These are phyloP conservation scores for Fibroporia radiculosa DNA, from an alignment of 768 basidiomycete genomes.

Conservation along the genomic window DNA sequence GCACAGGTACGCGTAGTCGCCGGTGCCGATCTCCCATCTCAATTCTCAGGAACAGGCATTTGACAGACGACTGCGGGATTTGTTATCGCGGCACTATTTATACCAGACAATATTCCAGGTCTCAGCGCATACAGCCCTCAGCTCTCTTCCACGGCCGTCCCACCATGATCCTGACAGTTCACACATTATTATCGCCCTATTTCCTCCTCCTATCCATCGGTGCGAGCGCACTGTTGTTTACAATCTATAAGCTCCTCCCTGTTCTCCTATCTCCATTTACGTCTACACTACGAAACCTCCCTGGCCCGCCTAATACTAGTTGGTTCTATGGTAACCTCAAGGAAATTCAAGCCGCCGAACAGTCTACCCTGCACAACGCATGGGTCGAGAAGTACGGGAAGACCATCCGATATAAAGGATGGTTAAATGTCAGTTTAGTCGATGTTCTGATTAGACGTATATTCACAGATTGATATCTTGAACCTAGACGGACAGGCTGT, in stretches of 20 bases:
- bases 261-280: not conserved
- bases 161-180: too few species aligned
- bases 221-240: not conserved
- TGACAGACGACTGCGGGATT: too few species aligned
- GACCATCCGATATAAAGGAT: slow-evolving; percentile 35
- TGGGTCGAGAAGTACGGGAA: slow-evolving; percentile 44
- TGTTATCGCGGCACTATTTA: too few species aligned
- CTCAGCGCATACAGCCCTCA: too few species aligned
- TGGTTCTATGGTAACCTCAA: not conserved
- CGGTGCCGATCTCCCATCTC: too few species aligned
- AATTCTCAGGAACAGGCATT: too few species aligned
- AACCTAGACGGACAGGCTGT: slow-evolving; percentile 2
- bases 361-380: slow-evolving; percentile 17
- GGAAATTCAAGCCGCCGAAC: not conserved
- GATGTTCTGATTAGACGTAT: not conserved
- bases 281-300: not conserved
- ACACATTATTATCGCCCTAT: too few species aligned
- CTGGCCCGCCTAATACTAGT: not conserved
- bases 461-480: slow-evolving; percentile 1
- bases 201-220: too few species aligned
- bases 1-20: too few species aligned
- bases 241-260: not conserved
- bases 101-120: too few species aligned
- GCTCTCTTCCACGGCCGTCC: too few species aligned
- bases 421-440: slow-evolving; percentile 35